Evolutionary conservation across 192 early-diverging fungal species (phyloP).

Genomic region (Umbelopsis sp.): DNA sequence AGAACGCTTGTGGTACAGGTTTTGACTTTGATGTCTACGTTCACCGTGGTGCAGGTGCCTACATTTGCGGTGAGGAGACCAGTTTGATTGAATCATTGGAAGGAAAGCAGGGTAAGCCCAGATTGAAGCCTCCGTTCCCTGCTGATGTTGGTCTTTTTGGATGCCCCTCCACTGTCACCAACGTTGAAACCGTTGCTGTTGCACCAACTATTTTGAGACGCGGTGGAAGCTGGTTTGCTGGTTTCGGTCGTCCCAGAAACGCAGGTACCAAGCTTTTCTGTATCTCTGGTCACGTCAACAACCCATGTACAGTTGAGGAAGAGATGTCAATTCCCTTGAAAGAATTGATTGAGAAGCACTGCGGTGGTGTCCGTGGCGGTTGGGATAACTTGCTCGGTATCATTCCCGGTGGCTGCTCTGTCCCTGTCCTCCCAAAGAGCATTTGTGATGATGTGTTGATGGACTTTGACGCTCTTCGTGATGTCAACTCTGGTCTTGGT

Average conservation of each 20-base stretch:
- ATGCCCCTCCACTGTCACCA: conserved; percentile 99
- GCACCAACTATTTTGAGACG: conserved; percentile 85
- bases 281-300: conserved; percentile 98
- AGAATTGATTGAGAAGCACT: conserved; percentile 94
- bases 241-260: conserved; percentile 92
- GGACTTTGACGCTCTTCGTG: conserved; percentile 98
- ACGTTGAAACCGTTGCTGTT: conserved; percentile 98
- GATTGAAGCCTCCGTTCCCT: conserved; percentile 98
- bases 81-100: conserved; percentile 88
- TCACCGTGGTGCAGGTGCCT: conserved; percentile 97
- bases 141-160: conserved; percentile 98
- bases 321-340: conserved; percentile 96
- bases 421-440: conserved; percentile 81
- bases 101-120: conserved; percentile 98
- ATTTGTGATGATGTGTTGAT: conserved; percentile 93
- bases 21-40: conserved; percentile 98
- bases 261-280: conserved; percentile 96
- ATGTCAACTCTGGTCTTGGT: conserved; percentile 91
- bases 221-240: conserved; percentile 92
- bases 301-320: conserved; percentile 97
- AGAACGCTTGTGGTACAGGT: conserved; percentile 95
- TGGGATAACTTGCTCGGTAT: conserved; percentile 99
- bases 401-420: conserved; percentile 96
- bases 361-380: conserved; percentile 95
- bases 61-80: conserved; percentile 98